Percentiles rank a stretch among this genome's conserved stretches.
Conservation (phyloP, 2,329 filamentous ascomycete genomes). For the Arthrinium phaeospermum region DNA sequence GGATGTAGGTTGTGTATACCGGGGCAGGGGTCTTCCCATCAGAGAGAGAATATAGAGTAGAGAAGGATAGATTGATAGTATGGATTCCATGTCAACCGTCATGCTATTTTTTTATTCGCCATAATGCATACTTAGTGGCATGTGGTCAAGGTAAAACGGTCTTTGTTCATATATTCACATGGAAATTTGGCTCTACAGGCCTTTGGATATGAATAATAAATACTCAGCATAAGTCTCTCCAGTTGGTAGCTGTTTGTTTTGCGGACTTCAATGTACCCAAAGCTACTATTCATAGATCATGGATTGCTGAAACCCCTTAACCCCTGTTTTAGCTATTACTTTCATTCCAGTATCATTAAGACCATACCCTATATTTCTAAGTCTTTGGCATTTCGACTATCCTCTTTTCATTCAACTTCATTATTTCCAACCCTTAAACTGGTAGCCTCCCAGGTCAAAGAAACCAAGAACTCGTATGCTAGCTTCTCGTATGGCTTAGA, state of each 20-base stretch:
- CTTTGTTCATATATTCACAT: not conserved
- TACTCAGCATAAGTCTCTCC: not conserved
- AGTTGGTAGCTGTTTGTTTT: not conserved
- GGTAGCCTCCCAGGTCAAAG: too few relatives aligned
- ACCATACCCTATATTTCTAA: too few relatives aligned
- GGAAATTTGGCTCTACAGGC: not conserved
- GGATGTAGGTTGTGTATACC: constrained; percentile 47
- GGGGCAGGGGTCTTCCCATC: too few relatives aligned
- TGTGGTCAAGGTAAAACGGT: not conserved
- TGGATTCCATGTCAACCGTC: too few relatives aligned
- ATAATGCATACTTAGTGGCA: not conserved
- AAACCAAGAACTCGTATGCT: too few relatives aligned
- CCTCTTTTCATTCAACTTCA: too few relatives aligned
- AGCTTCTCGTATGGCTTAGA: too few relatives aligned
- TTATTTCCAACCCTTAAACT: too few relatives aligned
- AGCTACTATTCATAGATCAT: not conserved
- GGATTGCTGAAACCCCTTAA: not conserved
- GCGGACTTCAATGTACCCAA: not conserved
- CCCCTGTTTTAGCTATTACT: not conserved
- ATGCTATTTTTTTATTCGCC: not conserved
- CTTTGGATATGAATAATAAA: not conserved
- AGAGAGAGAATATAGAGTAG: too few relatives aligned
- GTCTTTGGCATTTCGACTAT: too few relatives aligned
- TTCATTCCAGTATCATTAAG: too few relatives aligned
- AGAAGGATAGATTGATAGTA: not conserved